Evolutionary conservation across 345 rosid species (phyloP), one percentile per base, ranked within the genome.

Genomic region (Ceriops tagal): DNA sequence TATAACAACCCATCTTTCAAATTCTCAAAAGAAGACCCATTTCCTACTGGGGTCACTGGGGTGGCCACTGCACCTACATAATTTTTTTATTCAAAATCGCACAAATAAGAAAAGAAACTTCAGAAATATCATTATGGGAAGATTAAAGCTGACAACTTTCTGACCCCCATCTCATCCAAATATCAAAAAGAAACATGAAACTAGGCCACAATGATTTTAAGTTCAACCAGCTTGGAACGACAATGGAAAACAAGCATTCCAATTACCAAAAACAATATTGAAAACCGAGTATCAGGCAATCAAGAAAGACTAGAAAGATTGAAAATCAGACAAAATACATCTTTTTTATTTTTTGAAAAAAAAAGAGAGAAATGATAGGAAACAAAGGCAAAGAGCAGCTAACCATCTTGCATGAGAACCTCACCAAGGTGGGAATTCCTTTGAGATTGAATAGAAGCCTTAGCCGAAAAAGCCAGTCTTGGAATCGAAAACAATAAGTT

Each of bases 41-140:
- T 80, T 64, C 75, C 85, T 9, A 64, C 71, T 0, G 83, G 80
- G 59, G 70, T 75, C 47, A 76, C 65, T 53, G 83, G 78, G 27
- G 85, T 79, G 31, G 88, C 87, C 58, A 86, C 78, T 21, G 92
- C 86, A 78, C 92, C 93, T 90, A 71, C n/a, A 60, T 34, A 35
- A 55, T 65, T 71, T 53, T 62, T 39, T 31, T 73, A 73, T 49
- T 65, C 28, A 55, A 32, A 32, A 53, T 34, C 53, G 53, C 62
- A 53, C 21, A 13, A 21, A 31, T 56, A 24, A 24, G 32, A 31
- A 20, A 49, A 53, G 73, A 51, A 52, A n/a, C 46, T 18, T 60
- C 49, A 5, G 56, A 31, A 4, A 11, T 7, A 32, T 43, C 27
- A 1, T 21, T 2, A 20, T 9, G 24, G 58, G 34, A 62, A 6